Conservation (phyloP, 495 filamentous ascomycete species). For the Penicilliopsis zonata region DNA sequence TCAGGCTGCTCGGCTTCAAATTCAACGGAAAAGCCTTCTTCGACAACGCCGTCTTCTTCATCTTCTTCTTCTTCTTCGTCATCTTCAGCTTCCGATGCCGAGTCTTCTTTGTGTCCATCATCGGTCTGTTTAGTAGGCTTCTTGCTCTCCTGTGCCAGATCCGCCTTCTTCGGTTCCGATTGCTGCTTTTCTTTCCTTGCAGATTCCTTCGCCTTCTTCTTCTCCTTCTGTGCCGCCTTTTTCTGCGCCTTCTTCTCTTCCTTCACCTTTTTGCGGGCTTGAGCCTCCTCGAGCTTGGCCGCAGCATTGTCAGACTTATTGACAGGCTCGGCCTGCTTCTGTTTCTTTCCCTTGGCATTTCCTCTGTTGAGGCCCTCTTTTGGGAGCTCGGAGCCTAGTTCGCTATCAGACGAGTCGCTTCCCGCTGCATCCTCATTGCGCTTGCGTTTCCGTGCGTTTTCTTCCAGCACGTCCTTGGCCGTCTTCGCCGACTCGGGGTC, state of each 20-base stretch:
- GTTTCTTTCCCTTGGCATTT: slow-evolving; percentile 22
- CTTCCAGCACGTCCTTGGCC: slow-evolving; percentile 77
- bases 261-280: slow-evolving; percentile 29
- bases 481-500: slow-evolving; percentile 71
- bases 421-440: slow-evolving; percentile 32
- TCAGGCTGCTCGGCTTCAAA: slow-evolving; percentile 26
- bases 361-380: slow-evolving; percentile 28
- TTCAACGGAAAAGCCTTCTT: slow-evolving; percentile 34
- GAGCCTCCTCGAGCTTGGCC: slow-evolving; percentile 23
- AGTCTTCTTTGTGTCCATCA: slow-evolving; percentile 3
- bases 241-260: slow-evolving; percentile 39
- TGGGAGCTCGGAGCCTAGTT: slow-evolving; percentile 30
- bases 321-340: slow-evolving; percentile 18
- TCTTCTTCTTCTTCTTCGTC: slow-evolving; percentile 19
- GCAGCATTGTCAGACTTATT: slow-evolving; percentile 10
- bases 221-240: slow-evolving; percentile 35
- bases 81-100: slow-evolving; percentile 8
- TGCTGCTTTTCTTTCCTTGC: slow-evolving; percentile 32
- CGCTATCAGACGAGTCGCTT: slow-evolving; percentile 28
- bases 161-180: slow-evolving; percentile 12
- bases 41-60: slow-evolving; percentile 22
- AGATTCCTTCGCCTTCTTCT: slow-evolving; percentile 32
- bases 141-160: slow-evolving; percentile 8
- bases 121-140: neutral
- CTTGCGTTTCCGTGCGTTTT: slow-evolving; percentile 63